Base-by-base conservation (phyloP, 2,329 filamentous ascomycete genomes). In the Cytospora paraplurivora region DNA sequence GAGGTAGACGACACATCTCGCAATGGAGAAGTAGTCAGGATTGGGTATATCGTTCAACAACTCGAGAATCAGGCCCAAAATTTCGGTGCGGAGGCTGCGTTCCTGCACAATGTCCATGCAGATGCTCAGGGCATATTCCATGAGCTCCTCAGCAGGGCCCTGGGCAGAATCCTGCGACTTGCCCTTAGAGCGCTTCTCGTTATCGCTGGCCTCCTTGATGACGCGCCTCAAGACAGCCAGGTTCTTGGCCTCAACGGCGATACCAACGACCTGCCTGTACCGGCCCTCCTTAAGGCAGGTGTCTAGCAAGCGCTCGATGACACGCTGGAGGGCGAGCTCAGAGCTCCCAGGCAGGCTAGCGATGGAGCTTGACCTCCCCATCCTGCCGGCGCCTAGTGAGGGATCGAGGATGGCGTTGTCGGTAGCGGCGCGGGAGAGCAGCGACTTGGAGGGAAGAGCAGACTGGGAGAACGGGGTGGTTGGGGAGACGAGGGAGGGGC, bases 21-120 rank as follows among this genome's bases (percentile, higher is more conserved):
- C 94, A 71, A 99, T 98, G 21, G 95, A 92, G 76, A 99, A 99
- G 77, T 97, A 98, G 75, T 99, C 95, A 0, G 95, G 95, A 65
- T 85, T 92, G 1, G 93, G 91, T 62, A 96, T 95, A 64, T 96
- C 92, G 78, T 90, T 97, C 44, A 99, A 83, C n/a, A 99, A 86
- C 65, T 94, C 91, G n/a, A 99, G 87, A 62, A 99, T 95, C 53
- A 99, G 83, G 71, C 90, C 89, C 64, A 99, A 78, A 59, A 99
- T 97, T 80, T 95, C 82, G 41, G 84, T 86, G 67, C 95, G 88
- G 72, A 98, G 85, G 55, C 88, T 88, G 59, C 94, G 87, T 78
- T 99, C 95, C 77, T 98, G 95, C 19, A 99, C 93, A 66, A 98
- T 89, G 67, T 96, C 93, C 92, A 99, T 96, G 81, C 94, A 97